Evolutionary conservation across 192 early-diverging fungal genomes (phyloP), one percentile per base, ranked within the genome.

Genomic region (Thamnidium elegans): DNA sequence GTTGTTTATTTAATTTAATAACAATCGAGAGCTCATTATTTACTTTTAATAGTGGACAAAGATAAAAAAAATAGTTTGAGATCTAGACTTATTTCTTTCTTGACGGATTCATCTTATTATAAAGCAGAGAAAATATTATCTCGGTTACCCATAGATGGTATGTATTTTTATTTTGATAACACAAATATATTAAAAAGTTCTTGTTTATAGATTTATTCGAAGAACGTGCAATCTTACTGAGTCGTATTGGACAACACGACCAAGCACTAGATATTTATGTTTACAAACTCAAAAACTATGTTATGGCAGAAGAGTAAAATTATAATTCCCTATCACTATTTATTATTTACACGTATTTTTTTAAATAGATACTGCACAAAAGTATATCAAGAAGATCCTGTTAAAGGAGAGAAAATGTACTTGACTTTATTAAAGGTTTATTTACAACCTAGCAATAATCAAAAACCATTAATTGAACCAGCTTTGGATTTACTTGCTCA

Each of bases 181-280:
- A 17, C 30, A 17, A 26, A 55, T 31, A 55, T 31, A 21, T 34
- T 15, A 46, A 21, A 53, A 15, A 34, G 23, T 5, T 20, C 10
- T 19, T 58, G 4, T 14, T 10, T 34, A 2, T 53, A 91, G 89
- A 77, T 36, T 79, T 94, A 44, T 91, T 83, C 67, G 90, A 93
- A 67, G 95, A 95, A 71, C 79, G 90, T 7, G 90, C 89, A 0
- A 78, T 91, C 32, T 75, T 96, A 9, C 78, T 97, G 6, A 86
- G 90, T 66, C 78, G 90, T 47, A 86, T 97, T 56, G 89, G 89
- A 9, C 87, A 90, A 50, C 93, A 96, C 60, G 88, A 89, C 55
- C 92, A 98, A 62, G 91, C 94, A 4, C 75, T 98, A 23, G 72
- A 80, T 48, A 85, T 96, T 62, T 88, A 91, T 68, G 88, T 95